Percentiles rank a stretch among this genome's conserved stretches.
These are phyloP conservation scores for Mycena olivaceomarginata DNA, from an alignment of 768 basidiomycete species.

Conservation along the genomic window DNA sequence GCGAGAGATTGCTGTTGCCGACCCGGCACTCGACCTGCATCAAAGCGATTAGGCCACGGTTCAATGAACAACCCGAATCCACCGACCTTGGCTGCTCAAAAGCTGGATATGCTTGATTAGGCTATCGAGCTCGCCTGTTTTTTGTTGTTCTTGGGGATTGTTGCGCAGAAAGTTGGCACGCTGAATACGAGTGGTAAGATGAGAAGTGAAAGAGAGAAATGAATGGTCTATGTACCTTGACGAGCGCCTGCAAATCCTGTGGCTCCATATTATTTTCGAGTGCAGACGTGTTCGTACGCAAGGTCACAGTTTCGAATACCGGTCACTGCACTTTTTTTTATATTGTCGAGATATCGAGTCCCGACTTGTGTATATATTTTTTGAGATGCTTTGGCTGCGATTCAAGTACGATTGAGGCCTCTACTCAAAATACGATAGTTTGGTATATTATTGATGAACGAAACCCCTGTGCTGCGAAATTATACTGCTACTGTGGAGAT, in stretches of 20 bases:
- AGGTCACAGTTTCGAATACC: no score
- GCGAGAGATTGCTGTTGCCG: conserved; percentile 55
- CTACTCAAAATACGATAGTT: no score
- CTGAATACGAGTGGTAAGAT: conserved; percentile 52
- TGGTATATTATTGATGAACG: no score
- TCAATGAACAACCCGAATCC: conserved; percentile 32
- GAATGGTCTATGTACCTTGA: conserved; percentile 57
- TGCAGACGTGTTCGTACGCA: no score
- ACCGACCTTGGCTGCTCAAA: conserved; percentile 56
- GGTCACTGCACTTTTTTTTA: no score
- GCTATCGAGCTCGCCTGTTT: conserved; percentile 67
- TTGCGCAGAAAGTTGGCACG: conserved; percentile 70
- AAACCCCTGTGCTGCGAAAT: no score
- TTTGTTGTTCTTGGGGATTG: conserved; percentile 70
- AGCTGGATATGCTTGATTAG: conserved; percentile 69
- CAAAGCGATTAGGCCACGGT: conserved; percentile 16
- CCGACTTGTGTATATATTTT: no score
- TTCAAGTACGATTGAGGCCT: no score
- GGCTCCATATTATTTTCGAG: conserved; percentile 30
- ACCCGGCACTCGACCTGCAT: conserved; percentile 48
- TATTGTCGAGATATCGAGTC: no score
- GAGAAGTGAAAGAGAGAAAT: conserved; percentile 32
- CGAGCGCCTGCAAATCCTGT: conserved; percentile 63
- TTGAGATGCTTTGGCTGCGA: no score
- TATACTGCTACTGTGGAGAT: no score